phyloP scores from a whole-genome alignment of 768 basidiomycete genomes.

The Tricholoma bakamatsutake region DNA sequence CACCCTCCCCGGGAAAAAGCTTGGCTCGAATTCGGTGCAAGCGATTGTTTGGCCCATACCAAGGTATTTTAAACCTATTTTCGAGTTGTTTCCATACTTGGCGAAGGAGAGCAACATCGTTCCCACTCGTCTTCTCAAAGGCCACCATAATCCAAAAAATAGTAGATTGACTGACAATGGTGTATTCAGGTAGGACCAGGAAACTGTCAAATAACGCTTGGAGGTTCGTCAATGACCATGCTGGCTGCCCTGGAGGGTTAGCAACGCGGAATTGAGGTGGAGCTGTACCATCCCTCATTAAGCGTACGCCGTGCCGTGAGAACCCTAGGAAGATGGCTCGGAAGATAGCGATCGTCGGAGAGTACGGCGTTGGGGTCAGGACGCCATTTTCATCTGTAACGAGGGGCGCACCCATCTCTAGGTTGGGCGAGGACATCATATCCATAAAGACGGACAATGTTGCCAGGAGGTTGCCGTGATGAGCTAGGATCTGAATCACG shows the following conservation, averaged over 20 bases:
- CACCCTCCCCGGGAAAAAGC: conserved; percentile 27
- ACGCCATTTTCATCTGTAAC: conserved; percentile 20
- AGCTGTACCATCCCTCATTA: conserved; percentile 5
- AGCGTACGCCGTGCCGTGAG: conserved; percentile 44
- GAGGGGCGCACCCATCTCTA: conserved; percentile 28
- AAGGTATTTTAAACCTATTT: conserved; percentile 40
- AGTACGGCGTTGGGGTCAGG: conserved; percentile 25
- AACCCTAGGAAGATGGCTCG: conserved; percentile 76
- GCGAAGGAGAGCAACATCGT: conserved; percentile 44
- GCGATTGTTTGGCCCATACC: conserved; percentile 40
- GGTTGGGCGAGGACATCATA: conserved; percentile 48
- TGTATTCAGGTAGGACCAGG: conserved; percentile 44
- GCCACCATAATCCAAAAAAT: conserved; percentile 68
- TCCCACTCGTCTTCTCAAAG: conserved; percentile 52
- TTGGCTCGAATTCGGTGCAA: conserved; percentile 31
- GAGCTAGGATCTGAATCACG: conserved; percentile 66
- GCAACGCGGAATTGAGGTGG: conserved; percentile 1
- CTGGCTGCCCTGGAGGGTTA: conserved; percentile 11
- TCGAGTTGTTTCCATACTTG: conserved; percentile 54
- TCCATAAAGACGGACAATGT: conserved; percentile 59
- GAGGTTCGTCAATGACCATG: conserved; percentile 59
- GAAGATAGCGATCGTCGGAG: conserved; percentile 49
- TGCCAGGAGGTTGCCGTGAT: conserved; percentile 57
- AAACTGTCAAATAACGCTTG: conserved; percentile 55
- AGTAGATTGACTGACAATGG: conserved; percentile 36